phyloP scores from a whole-genome alignment of 2,329 filamentous ascomycete genomes.

The Ophiosphaerella narmari region DNA sequence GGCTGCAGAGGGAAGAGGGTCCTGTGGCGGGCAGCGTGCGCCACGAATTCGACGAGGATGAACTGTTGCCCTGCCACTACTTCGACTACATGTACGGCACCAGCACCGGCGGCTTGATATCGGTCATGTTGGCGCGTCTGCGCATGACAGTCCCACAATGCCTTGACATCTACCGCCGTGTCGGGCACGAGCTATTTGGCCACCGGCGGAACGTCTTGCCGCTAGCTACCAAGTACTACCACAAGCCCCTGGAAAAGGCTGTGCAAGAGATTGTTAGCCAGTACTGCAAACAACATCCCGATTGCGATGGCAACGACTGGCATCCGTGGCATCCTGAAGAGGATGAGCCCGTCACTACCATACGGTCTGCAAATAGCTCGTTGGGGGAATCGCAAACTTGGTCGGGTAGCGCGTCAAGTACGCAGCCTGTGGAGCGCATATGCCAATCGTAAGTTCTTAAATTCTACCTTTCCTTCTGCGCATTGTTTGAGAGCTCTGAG shows the following conservation, averaged over 20 bases:
- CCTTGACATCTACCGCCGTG: conserved; percentile 52
- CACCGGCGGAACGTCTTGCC: conserved; percentile 50
- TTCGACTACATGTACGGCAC: conserved; percentile 61
- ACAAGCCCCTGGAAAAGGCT: conserved; percentile 54
- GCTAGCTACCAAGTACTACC: conserved; percentile 55
- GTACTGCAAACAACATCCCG: conserved; percentile 50
- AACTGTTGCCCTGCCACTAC: conserved; percentile 56
- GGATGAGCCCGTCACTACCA: conserved; percentile 17
- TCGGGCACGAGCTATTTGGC: conserved; percentile 56
- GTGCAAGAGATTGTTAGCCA: conserved; percentile 52
- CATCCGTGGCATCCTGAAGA: conserved; percentile 47
- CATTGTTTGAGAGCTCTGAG: too few species aligned
- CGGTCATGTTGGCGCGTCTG: conserved; percentile 55
- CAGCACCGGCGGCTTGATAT: conserved; percentile 57
- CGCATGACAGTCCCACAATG: conserved; percentile 56
- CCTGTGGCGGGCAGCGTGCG: conserved; percentile 33
- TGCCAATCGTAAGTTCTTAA: conserved; percentile 42
- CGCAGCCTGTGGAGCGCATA: conserved; percentile 36
- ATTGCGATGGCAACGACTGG: conserved; percentile 51
- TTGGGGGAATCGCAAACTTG: conserved; percentile 26
- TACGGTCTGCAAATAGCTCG: conserved; percentile 11
- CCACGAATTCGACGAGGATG: conserved; percentile 45
- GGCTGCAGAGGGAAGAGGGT: conserved; percentile 51
- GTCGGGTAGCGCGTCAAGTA: conserved; percentile 8
- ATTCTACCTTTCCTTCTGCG: neutral